Evolutionary conservation across 352 stramenopile genomes (phyloP), one percentile per base, ranked within the genome.

Genomic region (Lagenidium sp.): DNA sequence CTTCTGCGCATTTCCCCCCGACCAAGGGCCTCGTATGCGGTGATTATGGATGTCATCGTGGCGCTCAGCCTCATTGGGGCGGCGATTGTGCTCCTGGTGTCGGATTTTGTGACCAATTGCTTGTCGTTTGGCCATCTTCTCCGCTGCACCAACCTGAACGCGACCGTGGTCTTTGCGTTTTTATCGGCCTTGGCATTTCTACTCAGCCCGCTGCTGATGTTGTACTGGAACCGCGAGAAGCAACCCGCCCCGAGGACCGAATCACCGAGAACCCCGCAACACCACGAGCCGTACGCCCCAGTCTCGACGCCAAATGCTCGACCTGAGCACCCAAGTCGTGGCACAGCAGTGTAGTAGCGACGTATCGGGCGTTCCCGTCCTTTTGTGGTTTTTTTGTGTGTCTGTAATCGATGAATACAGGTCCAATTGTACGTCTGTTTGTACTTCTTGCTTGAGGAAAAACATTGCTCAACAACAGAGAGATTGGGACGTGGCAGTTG

Each of bases 61-160:
- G 32, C 51, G 22, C 28, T 60, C 22, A 42, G 32, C 22, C 26
- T 60, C 22, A 20, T 60, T 5, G 36, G 34, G 20, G 44, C 51
- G 15, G 51, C 44, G 19, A 54, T 60, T 29, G 44, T 54, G 25
- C 21, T 60, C 21, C 39, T 60, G 29, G 35, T 60, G 10, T 54
- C 51, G 11, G 40, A 60, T 19, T 60, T 60, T 16, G 51, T 60
- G 25, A 18, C 21, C 25, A 60, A 60, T 29, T 60, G 51, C 30
- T 22, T 60, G 3, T 45, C 51, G 21, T 60, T 60, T 30, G 51
- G 51, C n/a, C 26, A 46, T 12, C 47, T 60, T 15, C 20, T 60
- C 19, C 51, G 51, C n/a, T 60, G 51, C 44, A 25, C 28, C 20
- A 60, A 51, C 31, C 40, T 60, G 18, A 60, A 60, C 30, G 36